These are phyloP conservation scores for Rhizopogon vulgaris DNA, from an alignment of 768 basidiomycete species.

Conservation along the genomic window DNA sequence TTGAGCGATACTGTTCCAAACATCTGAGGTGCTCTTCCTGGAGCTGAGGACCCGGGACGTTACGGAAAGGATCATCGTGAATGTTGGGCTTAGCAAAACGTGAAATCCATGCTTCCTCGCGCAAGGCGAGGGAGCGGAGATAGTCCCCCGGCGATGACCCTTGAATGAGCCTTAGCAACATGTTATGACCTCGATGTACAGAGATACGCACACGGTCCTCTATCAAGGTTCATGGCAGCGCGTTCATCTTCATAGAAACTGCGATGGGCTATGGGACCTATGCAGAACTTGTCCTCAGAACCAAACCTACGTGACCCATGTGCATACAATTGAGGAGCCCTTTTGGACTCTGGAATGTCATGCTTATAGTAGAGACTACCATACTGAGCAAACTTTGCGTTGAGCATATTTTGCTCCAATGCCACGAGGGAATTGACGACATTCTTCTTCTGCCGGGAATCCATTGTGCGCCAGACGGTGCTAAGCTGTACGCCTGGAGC, in stretches of 20 bases:
- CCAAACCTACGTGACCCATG: conserved; percentile 8
- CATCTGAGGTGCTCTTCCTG: conserved; percentile 15
- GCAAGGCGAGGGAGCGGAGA: conserved; percentile 14
- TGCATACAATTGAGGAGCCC: conserved; percentile 5
- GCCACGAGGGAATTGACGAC: conserved; percentile 14
- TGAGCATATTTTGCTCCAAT: conserved; percentile 17
- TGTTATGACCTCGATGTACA: not conserved
- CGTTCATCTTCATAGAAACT: conserved; percentile 24
- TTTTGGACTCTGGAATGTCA: conserved; percentile 11
- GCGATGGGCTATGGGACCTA: conserved; percentile 25
- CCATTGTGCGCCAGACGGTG: conserved; percentile 16
- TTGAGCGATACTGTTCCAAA: conserved; percentile 13
- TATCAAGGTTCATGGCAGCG: conserved; percentile 17
- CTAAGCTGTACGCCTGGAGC: conserved; percentile 18
- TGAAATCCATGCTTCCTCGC: conserved; percentile 15
- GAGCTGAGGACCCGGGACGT: conserved; percentile 8
- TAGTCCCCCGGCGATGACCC: conserved; percentile 14
- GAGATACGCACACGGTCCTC: conserved; percentile 28
- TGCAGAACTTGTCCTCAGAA: conserved; percentile 19
- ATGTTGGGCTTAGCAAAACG: conserved; percentile 8
- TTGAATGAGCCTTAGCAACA: conserved; percentile 5
- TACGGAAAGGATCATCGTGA: conserved; percentile 13
- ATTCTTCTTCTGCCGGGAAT: conserved; percentile 7
- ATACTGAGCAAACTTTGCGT: conserved; percentile 18
- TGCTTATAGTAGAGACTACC: conserved; percentile 29